Evolutionary conservation across 495 filamentous ascomycete species (phyloP).

Genomic region (Aspergillus affinis): DNA sequence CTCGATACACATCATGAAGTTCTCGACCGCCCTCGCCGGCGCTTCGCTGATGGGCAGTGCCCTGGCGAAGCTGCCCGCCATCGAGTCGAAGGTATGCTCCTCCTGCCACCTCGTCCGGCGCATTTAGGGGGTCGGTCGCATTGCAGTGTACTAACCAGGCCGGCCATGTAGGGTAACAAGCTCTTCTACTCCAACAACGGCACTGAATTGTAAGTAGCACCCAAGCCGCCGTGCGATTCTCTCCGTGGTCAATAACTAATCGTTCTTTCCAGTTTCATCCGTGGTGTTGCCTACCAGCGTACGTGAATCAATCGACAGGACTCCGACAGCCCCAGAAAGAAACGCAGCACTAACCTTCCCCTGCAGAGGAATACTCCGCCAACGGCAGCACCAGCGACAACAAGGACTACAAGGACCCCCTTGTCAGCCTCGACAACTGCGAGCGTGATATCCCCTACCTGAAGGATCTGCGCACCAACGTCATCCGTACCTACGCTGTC

Average conservation of each 20-base stretch:
- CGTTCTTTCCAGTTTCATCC: slow-evolving; percentile 59
- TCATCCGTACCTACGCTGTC: slow-evolving; percentile 92
- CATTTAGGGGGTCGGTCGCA: not conserved
- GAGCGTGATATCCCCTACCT: slow-evolving; percentile 85
- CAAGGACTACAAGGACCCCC: slow-evolving; percentile 60
- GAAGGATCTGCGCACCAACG: slow-evolving; percentile 75
- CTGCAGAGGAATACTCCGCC: slow-evolving; percentile 44
- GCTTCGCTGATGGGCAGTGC: slow-evolving; percentile 52
- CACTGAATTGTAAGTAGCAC: slow-evolving; percentile 69
- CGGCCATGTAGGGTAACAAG: slow-evolving; percentile 28
- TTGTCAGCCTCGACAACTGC: slow-evolving; percentile 69
- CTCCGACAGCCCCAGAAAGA: not conserved
- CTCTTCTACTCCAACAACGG: slow-evolving; percentile 54
- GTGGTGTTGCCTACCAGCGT: slow-evolving; percentile 87
- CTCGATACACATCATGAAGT: slow-evolving; percentile 39
- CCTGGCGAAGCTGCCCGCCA: slow-evolving; percentile 61
- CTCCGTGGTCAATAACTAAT: not conserved
- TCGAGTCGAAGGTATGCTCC: slow-evolving; percentile 58
- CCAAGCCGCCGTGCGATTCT: not conserved
- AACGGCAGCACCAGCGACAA: slow-evolving; percentile 38
- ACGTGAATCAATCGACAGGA: slow-evolving; percentile 23
- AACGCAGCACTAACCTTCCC: slow-evolving; percentile 1
- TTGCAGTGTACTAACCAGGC: not conserved
- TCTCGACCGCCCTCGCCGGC: slow-evolving; percentile 46
- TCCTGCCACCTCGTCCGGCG: not conserved